phyloP scores from a whole-genome alignment of 768 basidiomycete genomes.

The Cystobasidium tubakii region DNA sequence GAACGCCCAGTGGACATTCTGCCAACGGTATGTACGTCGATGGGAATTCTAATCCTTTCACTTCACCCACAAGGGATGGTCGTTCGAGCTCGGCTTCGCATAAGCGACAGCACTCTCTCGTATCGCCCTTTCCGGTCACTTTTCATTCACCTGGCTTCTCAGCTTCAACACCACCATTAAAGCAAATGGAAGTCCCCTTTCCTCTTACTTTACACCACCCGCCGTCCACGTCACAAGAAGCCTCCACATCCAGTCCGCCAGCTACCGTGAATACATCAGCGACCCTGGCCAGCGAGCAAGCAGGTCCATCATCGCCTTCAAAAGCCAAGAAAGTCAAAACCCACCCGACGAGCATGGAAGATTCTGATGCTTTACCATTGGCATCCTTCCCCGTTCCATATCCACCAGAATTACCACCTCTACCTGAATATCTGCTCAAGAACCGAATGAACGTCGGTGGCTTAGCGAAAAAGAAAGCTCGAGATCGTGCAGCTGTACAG shows the following conservation, averaged over 20 bases:
- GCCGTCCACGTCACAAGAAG: neutral
- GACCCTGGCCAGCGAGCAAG: neutral
- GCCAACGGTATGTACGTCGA: neutral
- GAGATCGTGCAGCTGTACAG: slow-evolving; percentile 7
- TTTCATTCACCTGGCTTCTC: slow-evolving; percentile 30
- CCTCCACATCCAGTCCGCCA: neutral
- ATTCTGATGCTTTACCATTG: neutral
- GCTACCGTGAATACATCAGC: neutral
- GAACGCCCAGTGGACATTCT: neutral
- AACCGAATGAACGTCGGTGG: slow-evolving; percentile 21
- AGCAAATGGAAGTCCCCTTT: slow-evolving; percentile 2
- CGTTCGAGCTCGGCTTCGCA: neutral
- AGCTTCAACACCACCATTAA: neutral
- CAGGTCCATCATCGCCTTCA: neutral
- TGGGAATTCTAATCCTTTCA: neutral
- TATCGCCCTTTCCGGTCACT: slow-evolving; percentile 30
- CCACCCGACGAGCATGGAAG: neutral
- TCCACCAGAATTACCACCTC: neutral
- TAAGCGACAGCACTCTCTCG: slow-evolving; percentile 7
- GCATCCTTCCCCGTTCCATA: slow-evolving; percentile 2
- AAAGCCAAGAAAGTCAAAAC: neutral
- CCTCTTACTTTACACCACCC: slow-evolving; percentile 2
- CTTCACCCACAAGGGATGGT: slow-evolving; percentile 1
- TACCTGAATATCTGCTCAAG: slow-evolving; percentile 24
- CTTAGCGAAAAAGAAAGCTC: slow-evolving; percentile 17